A percentile compares a stretch with the other conserved stretches of the same genome.
phyloP scores from a whole-genome alignment of 1,284 basidiomycete genomes.

The Blastosporella zonata region DNA sequence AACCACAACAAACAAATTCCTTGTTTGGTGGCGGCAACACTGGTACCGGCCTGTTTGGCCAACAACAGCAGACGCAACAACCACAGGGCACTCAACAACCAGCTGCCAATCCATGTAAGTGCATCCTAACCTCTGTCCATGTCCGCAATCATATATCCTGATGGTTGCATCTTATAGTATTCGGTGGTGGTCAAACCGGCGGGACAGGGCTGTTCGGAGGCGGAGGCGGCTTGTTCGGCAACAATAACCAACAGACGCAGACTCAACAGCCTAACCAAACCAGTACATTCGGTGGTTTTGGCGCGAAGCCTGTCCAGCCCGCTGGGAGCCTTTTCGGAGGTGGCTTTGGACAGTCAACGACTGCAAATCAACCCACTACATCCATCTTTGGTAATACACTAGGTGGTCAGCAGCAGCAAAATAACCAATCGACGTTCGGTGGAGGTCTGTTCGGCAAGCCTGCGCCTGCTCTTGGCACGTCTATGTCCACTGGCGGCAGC shows the following conservation, averaged over 20 bases:
- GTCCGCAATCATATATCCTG: not conserved
- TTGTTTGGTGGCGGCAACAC: slow-evolving; percentile 22
- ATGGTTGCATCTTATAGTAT: slow-evolving; percentile 21
- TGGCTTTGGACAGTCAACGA: slow-evolving; percentile 33
- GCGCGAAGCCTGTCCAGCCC: slow-evolving; percentile 30
- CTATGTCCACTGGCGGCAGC: slow-evolving; percentile 38
- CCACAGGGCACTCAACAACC: slow-evolving; percentile 20
- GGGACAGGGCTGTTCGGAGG: slow-evolving; percentile 22
- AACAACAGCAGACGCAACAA: slow-evolving; percentile 26
- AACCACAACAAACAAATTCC: slow-evolving; percentile 15
- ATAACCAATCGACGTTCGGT: slow-evolving; percentile 28
- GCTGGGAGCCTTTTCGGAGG: slow-evolving; percentile 41
- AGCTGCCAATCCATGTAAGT: slow-evolving; percentile 17
- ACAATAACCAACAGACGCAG: slow-evolving; percentile 24
- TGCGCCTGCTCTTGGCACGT: slow-evolving; percentile 34
- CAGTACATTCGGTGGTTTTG: slow-evolving; percentile 41
- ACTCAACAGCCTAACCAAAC: slow-evolving; percentile 23
- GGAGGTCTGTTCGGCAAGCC: slow-evolving; percentile 44
- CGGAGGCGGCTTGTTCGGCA: slow-evolving; percentile 24
- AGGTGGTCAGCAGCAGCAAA: slow-evolving; percentile 25
- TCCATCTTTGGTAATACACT: slow-evolving; percentile 28
- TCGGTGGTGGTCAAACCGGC: slow-evolving; percentile 22
- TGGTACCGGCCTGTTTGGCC: slow-evolving; percentile 39
- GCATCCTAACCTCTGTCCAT: not conserved
- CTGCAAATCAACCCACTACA: slow-evolving; percentile 20